A percentile compares a stretch with the other conserved stretches of the same genome.
These are phyloP conservation scores for Cordyceps farinosa DNA, from an alignment of 2,329 filamentous ascomycete genomes.

Conservation along the genomic window DNA sequence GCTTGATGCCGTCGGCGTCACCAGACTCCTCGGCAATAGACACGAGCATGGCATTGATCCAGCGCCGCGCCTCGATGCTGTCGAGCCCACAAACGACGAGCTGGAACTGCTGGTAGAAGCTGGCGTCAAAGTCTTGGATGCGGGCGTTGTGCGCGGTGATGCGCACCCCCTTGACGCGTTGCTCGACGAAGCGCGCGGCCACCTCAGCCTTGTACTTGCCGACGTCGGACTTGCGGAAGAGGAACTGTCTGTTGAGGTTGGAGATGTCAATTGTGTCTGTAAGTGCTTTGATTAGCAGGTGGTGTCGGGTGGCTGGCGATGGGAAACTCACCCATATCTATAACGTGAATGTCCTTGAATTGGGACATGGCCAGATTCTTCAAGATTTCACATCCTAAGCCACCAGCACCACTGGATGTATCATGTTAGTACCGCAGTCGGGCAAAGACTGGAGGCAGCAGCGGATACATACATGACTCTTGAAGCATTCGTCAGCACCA, in stretches of 20 bases:
- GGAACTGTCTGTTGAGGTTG: conserved; percentile 94
- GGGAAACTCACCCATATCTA: conserved; percentile 77
- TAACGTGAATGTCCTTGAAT: conserved; percentile 96
- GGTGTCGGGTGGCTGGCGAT: neutral
- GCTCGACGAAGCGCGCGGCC: conserved; percentile 86
- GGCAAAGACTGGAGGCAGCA: neutral
- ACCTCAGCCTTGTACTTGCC: conserved; percentile 92
- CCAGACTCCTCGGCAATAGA: conserved; percentile 77
- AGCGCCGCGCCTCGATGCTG: conserved; percentile 94
- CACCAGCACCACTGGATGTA: conserved; percentile 73
- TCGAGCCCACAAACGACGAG: conserved; percentile 91
- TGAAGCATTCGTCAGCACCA: conserved; percentile 16
- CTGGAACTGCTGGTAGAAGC: conserved; percentile 96
- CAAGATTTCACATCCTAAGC: conserved; percentile 91
- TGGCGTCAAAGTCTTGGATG: conserved; percentile 95
- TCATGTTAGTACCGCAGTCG: conserved; percentile 19
- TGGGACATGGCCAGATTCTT: conserved; percentile 94
- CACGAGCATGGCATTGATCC: conserved; percentile 95
- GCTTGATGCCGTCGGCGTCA: conserved; percentile 77
- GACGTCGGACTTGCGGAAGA: conserved; percentile 88
- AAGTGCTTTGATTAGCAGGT: conserved; percentile 12
- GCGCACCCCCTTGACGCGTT: conserved; percentile 80
- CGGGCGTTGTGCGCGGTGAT: conserved; percentile 93
- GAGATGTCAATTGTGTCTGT: conserved; percentile 96
- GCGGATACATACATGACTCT: conserved; percentile 51